These are phyloP conservation scores for Mucuna pruriens DNA, from an alignment of 306 rosid genomes.

Conservation along the genomic window DNA sequence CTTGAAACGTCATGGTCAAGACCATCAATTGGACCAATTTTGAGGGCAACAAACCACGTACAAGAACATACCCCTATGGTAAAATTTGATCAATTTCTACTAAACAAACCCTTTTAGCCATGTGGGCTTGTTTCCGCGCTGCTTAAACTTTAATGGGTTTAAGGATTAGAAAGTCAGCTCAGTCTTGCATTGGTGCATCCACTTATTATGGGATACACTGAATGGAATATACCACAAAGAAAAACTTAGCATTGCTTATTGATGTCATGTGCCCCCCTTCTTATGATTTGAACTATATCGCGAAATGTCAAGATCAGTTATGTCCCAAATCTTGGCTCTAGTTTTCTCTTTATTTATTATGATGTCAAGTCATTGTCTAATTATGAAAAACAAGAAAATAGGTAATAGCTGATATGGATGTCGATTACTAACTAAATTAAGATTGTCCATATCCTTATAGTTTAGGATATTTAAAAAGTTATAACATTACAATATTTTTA, in stretches of 20 bases:
- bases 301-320: background rate
- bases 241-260: background rate
- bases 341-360: background rate
- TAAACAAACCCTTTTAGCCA: slow-evolving; percentile 35
- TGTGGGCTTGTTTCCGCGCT: slow-evolving; percentile 47
- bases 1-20: background rate
- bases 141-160: background rate
- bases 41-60: slow-evolving; percentile 36
- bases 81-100: slow-evolving; percentile 45
- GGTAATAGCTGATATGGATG: background rate
- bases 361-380: background rate
- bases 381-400: background rate
- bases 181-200: background rate
- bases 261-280: background rate
- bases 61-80: slow-evolving; percentile 23
- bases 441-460: background rate
- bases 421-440: background rate
- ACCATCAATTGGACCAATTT: slow-evolving; percentile 28
- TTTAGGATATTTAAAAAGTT: background rate
- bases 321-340: background rate
- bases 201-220: background rate
- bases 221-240: background rate
- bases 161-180: slow-evolving; percentile 8
- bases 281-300: slow-evolving; percentile 1
- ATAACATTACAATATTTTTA: background rate